These are phyloP conservation scores for Rubroboletus satanas DNA, from an alignment of 768 basidiomycete genomes.

Conservation along the genomic window DNA sequence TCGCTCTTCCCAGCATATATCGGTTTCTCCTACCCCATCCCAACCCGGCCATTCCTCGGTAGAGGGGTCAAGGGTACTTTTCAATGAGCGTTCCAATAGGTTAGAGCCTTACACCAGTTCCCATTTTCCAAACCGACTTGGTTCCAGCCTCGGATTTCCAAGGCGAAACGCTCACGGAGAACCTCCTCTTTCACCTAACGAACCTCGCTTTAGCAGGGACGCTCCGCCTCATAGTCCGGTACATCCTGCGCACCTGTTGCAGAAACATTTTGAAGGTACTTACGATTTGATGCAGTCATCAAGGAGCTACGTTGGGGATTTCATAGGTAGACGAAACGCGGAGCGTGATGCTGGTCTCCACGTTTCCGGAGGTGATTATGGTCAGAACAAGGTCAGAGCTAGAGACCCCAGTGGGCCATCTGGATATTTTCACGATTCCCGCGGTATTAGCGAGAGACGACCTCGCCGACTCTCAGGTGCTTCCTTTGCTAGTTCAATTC, in stretches of 20 bases:
- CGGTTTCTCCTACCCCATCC: slow-evolving; percentile 35
- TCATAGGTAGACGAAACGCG: slow-evolving; percentile 11
- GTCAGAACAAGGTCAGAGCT: slow-evolving; percentile 16
- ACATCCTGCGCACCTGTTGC: slow-evolving; percentile 53
- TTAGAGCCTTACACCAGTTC: slow-evolving; percentile 74
- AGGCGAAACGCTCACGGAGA: slow-evolving; percentile 48
- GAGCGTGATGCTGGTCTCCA: slow-evolving; percentile 18
- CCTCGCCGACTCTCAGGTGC: slow-evolving; percentile 22
- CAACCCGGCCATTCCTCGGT: slow-evolving; percentile 45
- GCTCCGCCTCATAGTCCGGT: slow-evolving; percentile 37
- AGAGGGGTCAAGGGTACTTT: slow-evolving; percentile 72
- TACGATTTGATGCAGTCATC: slow-evolving; percentile 17
- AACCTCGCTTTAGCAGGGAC: slow-evolving; percentile 46
- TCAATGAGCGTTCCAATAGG: slow-evolving; percentile 91
- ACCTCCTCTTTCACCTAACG: slow-evolving; percentile 36
- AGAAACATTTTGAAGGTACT: slow-evolving; percentile 42
- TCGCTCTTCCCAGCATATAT: slow-evolving; percentile 31
- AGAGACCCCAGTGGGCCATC: slow-evolving; percentile 16
- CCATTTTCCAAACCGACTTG: slow-evolving; percentile 42
- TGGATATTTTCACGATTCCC: slow-evolving; percentile 16
- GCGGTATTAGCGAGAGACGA: slow-evolving; percentile 16
- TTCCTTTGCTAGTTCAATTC: slow-evolving; percentile 21
- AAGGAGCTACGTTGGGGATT: slow-evolving; percentile 20
- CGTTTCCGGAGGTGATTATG: slow-evolving; percentile 10
- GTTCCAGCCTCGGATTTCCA: slow-evolving; percentile 29